Conservation (phyloP, 2,329 filamentous ascomycete species). For the Pestalotiopsis fici region DNA sequence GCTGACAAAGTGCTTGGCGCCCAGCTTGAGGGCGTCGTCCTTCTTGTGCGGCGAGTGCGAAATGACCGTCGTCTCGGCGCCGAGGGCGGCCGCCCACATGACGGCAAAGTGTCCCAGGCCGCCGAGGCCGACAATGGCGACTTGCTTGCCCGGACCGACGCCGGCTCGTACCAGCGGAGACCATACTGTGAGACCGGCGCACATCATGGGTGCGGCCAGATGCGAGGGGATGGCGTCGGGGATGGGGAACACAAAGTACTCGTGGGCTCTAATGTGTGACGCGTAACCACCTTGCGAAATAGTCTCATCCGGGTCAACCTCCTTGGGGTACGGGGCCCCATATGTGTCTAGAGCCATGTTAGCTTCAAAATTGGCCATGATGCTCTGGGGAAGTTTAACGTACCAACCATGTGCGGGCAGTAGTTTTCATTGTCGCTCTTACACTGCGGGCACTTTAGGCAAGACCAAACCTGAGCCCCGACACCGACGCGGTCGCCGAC, state of each 20-base stretch:
- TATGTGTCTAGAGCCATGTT: slow-evolving; percentile 49
- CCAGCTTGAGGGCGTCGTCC: slow-evolving; percentile 61
- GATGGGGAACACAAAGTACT: slow-evolving; percentile 62
- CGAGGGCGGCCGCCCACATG: slow-evolving; percentile 70
- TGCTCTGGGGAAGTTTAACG: slow-evolving; percentile 11
- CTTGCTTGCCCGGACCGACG: slow-evolving; percentile 68
- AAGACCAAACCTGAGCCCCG: slow-evolving; percentile 61
- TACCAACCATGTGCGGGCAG: slow-evolving; percentile 44
- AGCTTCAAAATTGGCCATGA: not conserved
- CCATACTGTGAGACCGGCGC: slow-evolving; percentile 75
- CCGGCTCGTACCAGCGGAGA: slow-evolving; percentile 67
- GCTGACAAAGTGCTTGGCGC: slow-evolving; percentile 56
- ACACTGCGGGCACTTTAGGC: slow-evolving; percentile 51
- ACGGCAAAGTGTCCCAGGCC: slow-evolving; percentile 75
- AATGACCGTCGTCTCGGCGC: slow-evolving; percentile 66
- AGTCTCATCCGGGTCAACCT: slow-evolving; percentile 54
- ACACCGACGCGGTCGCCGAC: slow-evolving; percentile 67
- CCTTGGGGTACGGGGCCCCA: slow-evolving; percentile 57
- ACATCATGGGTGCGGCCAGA: slow-evolving; percentile 69
- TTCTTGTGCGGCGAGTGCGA: slow-evolving; percentile 61
- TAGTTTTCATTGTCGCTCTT: slow-evolving; percentile 52
- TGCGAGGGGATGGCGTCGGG: slow-evolving; percentile 52
- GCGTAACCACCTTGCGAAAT: slow-evolving; percentile 67
- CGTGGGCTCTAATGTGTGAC: slow-evolving; percentile 49
- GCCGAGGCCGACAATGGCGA: slow-evolving; percentile 73